Base-by-base conservation (phyloP, 2,329 filamentous ascomycete genomes). In the Ophiostoma pallidulum region DNA sequence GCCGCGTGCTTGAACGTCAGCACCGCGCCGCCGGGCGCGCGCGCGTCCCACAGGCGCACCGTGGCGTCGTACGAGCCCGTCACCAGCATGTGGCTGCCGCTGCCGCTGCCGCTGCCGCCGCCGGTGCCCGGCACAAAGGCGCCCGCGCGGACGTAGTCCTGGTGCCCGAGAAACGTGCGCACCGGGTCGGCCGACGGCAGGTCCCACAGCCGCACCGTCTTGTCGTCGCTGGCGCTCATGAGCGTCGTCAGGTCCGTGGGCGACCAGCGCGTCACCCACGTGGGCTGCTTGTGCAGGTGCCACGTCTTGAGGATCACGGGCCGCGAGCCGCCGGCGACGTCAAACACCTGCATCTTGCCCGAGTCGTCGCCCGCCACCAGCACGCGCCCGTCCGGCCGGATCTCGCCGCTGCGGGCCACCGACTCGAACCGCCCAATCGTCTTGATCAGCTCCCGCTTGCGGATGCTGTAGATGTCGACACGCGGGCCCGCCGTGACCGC, bases 1-100 rank as follows among this genome's bases (percentile, higher is more conserved):
- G 86, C 85, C n/a, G 81, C 77, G 69, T 96, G 90, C 71, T 94
- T 92, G 71, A 98, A 97, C 0, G 85, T 87, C 83, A 98, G 92
- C 54, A 89, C 88, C 7, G 65, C 73, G 59, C 66, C 74, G 60
- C 64, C 78, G 55, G 81, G 79, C 31, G 82, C 79, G 56, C 92
- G 77, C 1, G 90, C 83, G 68, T 98, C 92, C 92, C 92, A 98
- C 19, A 98, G 68, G 54, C 86, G 82, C 43, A 97, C 91, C 1
- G 90, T 96, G 53, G 87, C 80, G 66, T 98, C 92, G 68, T 98
- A 98, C 66, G 86, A 90, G 41, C 94, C 92, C 9, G 88, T 94
- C 1, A 94, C 80, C 14, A 97, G 63, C 63, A 95, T 75, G 59
- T 84, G 83, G 70, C 76, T 48, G 70, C 74, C 43, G 28, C 48